Conservation (phyloP, 225 moss, liverwort and hornwort genomes). For the Climacium dendroides region DNA sequence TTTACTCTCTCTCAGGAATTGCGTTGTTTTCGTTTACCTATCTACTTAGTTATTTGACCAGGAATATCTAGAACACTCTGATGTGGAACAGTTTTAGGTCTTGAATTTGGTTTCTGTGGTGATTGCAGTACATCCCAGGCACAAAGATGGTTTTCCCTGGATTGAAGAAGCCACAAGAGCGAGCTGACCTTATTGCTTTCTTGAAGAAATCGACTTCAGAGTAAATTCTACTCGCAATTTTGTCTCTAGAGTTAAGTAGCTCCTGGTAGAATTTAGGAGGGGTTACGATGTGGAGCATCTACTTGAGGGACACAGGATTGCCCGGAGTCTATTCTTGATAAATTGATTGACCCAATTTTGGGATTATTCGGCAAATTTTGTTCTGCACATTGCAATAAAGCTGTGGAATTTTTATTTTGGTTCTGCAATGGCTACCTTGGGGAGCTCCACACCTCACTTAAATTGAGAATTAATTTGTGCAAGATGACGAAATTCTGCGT, state of each 20-base stretch:
- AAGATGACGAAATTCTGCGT: not conserved
- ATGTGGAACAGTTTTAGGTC: not conserved
- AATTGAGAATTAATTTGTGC: not conserved
- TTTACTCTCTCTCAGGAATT: not conserved
- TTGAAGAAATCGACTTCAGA: constrained; percentile 11
- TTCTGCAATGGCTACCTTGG: not conserved
- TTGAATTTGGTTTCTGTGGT: not conserved
- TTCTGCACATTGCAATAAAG: not conserved
- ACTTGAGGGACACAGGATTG: not conserved
- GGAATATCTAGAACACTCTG: not conserved
- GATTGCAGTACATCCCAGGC: constrained; percentile 5
- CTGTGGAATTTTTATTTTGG: not conserved
- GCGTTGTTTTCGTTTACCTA: not conserved
- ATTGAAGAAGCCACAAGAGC: constrained; percentile 45
- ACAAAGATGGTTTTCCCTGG: constrained; percentile 34
- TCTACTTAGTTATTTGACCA: not conserved
- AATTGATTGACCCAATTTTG: not conserved
- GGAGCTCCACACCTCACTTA: not conserved
- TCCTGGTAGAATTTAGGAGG: not conserved
- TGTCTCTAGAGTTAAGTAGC: not conserved
- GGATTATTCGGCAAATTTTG: not conserved
- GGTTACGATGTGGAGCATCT: not conserved
- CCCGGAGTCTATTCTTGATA: not conserved
- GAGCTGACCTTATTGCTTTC: constrained; percentile 26
- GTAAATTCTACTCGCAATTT: not conserved